Evolutionary conservation across 164 flowering plant genomes (phyloP), one percentile per base, ranked within the genome.

Genomic region (Nelumbo lutea): DNA sequence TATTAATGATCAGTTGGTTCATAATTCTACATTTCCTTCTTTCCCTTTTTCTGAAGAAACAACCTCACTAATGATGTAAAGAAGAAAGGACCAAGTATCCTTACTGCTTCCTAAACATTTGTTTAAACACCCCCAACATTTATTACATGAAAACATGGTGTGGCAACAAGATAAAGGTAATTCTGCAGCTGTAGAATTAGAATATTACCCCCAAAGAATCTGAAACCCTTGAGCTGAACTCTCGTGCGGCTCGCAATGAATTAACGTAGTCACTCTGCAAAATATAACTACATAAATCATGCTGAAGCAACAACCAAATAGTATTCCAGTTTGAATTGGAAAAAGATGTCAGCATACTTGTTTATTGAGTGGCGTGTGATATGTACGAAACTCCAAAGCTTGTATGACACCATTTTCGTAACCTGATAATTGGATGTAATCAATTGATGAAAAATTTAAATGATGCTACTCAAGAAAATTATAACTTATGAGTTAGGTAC

Each of bases 361-460:
- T 75, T 91, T 96, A 80, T 91, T 96, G 41, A 96, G 90, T 45
- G 99, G 99, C 0, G 91, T 96, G 75, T 96, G 99, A 77, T 91
- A 96, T 53, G 99, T 96, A 51, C 98, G 96, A 71, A 93, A 96
- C 59, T 87, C 88, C 13, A 98, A 93, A 53, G 99, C 95, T 66
- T 71, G 86, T 67, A 90, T 84, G 68, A 88, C 63, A 52, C 97
- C 97, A 69, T 73, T 79, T 66, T 85, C 95, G 76, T 83, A 90
- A 68, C 94, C 98, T 95, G 83, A 64, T 55, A 79, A 72, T 2
- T 5, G 62, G 64, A 50, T 44, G 62, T 57, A 57, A 70, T 44
- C 43, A 67, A 38, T 61, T 38, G 27, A 27, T 27, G 27, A 27
- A 27, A 27, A 27, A 27, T 27, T 27, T 27, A 27, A 27, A 27